These are phyloP conservation scores for Geotrichum restrictum DNA, from an alignment of 1,139 yeast species.

Conservation along the genomic window DNA sequence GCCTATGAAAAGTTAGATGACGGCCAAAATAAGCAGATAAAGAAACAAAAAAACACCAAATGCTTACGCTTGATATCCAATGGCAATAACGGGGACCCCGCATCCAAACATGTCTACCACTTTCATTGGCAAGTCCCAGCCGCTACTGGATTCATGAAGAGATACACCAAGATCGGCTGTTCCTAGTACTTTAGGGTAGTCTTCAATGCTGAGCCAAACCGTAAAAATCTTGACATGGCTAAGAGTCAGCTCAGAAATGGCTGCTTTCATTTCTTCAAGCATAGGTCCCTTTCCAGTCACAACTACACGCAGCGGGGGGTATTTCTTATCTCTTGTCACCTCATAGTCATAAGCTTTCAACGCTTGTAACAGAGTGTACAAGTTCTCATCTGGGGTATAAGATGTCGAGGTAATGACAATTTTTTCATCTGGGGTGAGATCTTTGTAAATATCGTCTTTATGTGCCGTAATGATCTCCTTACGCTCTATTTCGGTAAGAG, in stretches of 20 bases:
- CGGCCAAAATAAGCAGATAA: not conserved
- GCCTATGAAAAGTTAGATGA: constrained; percentile 4
- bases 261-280: constrained; percentile 47
- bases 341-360: constrained; percentile 54
- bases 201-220: constrained; percentile 75
- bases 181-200: constrained; percentile 72
- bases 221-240: constrained; percentile 51
- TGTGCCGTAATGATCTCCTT: constrained; percentile 41
- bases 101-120: constrained; percentile 94
- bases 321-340: constrained; percentile 11
- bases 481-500: constrained; percentile 41
- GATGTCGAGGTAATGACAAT: constrained; percentile 82
- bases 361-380: constrained; percentile 64
- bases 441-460: constrained; percentile 42
- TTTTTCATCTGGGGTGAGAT: constrained; percentile 47
- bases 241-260: constrained; percentile 34
- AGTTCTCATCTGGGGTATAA: constrained; percentile 94
- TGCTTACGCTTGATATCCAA: constrained; percentile 59
- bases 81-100: constrained; percentile 84
- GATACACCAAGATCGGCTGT: constrained; percentile 87
- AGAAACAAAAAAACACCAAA: not conserved
- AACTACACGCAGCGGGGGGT: constrained; percentile 57
- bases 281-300: constrained; percentile 96
- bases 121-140: constrained; percentile 95
- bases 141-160: constrained; percentile 85